A percentile compares a stretch with the other conserved stretches of the same genome.
Evolutionary conservation across 305 asterid genomes (phyloP).

Genomic region (Solanum hybrid): DNA sequence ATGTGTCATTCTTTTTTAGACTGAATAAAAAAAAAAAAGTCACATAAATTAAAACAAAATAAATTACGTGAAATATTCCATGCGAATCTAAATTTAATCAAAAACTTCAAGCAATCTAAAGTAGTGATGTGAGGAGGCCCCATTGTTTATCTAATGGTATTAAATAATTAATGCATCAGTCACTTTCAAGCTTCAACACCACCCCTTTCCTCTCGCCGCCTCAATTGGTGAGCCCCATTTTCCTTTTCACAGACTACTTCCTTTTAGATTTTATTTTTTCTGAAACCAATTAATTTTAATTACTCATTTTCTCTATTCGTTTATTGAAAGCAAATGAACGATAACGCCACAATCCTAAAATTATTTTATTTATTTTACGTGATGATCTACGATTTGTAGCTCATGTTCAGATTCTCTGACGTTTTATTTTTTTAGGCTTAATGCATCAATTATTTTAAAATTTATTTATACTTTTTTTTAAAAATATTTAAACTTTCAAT

Average conservation of each 20-base stretch:
- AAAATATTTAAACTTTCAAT: background rate
- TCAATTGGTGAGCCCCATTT: background rate
- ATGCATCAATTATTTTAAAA: background rate
- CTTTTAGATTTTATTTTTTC: background rate
- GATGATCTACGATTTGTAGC: background rate
- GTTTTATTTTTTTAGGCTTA: background rate
- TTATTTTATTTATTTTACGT: background rate
- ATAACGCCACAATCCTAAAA: background rate
- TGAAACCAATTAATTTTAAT: background rate
- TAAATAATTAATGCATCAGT: background rate
- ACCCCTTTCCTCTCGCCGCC: background rate
- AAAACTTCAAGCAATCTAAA: no score
- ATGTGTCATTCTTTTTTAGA: no score
- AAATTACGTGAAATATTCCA: fast-evolving
- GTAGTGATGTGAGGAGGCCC: background rate
- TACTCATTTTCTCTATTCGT: background rate
- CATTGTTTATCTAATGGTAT: background rate
- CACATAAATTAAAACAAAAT: no score
- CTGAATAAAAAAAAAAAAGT: no score
- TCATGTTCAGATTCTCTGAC: background rate
- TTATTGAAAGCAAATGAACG: background rate
- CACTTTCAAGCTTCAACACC: background rate
- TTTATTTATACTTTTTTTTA: background rate
- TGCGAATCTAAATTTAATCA: no score
- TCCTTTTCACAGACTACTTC: background rate